phyloP scores from a whole-genome alignment of 495 filamentous ascomycete genomes.

The Aspergillus affinis region DNA sequence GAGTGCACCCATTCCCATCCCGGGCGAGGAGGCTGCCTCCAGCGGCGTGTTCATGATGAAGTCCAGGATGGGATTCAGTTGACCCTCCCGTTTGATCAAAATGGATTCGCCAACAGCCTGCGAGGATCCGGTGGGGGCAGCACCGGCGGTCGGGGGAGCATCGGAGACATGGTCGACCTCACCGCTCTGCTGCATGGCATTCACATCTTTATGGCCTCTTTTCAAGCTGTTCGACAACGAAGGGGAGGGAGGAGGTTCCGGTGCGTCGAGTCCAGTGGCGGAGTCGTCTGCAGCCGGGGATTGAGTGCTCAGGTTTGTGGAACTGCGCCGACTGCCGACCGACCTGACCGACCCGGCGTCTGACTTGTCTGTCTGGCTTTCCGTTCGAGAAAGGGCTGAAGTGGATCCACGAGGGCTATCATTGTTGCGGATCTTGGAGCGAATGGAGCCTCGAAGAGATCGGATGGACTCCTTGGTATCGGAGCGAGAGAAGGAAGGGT shows the following conservation, averaged over 20 bases:
- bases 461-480: slow-evolving; percentile 94
- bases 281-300: slow-evolving; percentile 40
- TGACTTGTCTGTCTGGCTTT: slow-evolving; percentile 62
- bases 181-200: slow-evolving; percentile 76
- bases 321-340: slow-evolving; percentile 52
- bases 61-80: slow-evolving; percentile 61
- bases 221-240: slow-evolving; percentile 78
- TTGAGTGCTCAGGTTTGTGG: slow-evolving; percentile 37
- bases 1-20: slow-evolving; percentile 64
- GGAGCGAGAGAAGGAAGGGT: slow-evolving; percentile 88
- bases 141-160: slow-evolving; percentile 68
- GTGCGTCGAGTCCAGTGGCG: slow-evolving; percentile 45
- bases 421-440: slow-evolving; percentile 71
- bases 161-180: slow-evolving; percentile 98
- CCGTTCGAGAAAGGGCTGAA: slow-evolving; percentile 58
- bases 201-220: slow-evolving; percentile 72
- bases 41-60: slow-evolving; percentile 44
- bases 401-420: slow-evolving; percentile 77
- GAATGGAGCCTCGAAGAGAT: slow-evolving; percentile 72
- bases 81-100: slow-evolving; percentile 75
- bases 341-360: slow-evolving; percentile 75
- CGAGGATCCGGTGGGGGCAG: slow-evolving; percentile 44
- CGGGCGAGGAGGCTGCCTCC: slow-evolving; percentile 39
- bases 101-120: slow-evolving; percentile 57
- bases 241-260: slow-evolving; percentile 85